These are phyloP conservation scores for Schoenoplectus triqueter DNA, from an alignment of 202 grass and related monocot species.

Conservation along the genomic window DNA sequence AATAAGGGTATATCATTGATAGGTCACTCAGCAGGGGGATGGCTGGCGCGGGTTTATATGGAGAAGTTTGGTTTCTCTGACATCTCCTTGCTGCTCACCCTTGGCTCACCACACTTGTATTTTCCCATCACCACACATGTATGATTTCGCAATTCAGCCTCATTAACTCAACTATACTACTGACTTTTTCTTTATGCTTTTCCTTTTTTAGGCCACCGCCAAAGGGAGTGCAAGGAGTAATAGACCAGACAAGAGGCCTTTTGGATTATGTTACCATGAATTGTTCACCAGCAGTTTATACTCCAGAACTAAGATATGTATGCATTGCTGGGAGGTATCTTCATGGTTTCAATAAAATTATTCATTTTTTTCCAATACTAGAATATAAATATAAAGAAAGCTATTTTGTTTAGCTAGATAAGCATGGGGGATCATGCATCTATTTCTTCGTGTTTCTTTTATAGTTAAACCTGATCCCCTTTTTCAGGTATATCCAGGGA, in stretches of 20 bases:
- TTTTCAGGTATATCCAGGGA: slow-evolving; percentile 74
- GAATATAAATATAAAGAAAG: background rate
- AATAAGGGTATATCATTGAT: slow-evolving; percentile 64
- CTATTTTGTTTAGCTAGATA: background rate
- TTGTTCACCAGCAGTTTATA: slow-evolving; percentile 89
- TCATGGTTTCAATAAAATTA: background rate
- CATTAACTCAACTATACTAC: background rate
- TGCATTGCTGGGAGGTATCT: slow-evolving; percentile 93
- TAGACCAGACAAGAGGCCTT: slow-evolving; percentile 94
- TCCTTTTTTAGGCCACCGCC: slow-evolving; percentile 61
- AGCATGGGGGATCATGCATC: background rate
- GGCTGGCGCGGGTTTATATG: slow-evolving; percentile 82
- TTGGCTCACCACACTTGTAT: slow-evolving; percentile 85
- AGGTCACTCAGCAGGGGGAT: slow-evolving; percentile 92
- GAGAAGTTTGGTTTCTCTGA: slow-evolving; percentile 66
- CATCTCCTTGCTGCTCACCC: slow-evolving; percentile 77
- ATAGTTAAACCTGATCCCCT: background rate
- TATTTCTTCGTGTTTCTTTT: background rate
- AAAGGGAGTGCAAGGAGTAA: slow-evolving; percentile 65
- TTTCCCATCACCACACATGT: slow-evolving; percentile 12
- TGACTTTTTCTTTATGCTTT: background rate
- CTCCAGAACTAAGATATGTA: slow-evolving; percentile 70
- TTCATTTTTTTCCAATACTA: background rate
- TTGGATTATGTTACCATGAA: slow-evolving; percentile 75
- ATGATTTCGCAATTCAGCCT: background rate